Evolutionary conservation across 495 filamentous ascomycete species (phyloP).

Genomic region (Lepraria neglecta): DNA sequence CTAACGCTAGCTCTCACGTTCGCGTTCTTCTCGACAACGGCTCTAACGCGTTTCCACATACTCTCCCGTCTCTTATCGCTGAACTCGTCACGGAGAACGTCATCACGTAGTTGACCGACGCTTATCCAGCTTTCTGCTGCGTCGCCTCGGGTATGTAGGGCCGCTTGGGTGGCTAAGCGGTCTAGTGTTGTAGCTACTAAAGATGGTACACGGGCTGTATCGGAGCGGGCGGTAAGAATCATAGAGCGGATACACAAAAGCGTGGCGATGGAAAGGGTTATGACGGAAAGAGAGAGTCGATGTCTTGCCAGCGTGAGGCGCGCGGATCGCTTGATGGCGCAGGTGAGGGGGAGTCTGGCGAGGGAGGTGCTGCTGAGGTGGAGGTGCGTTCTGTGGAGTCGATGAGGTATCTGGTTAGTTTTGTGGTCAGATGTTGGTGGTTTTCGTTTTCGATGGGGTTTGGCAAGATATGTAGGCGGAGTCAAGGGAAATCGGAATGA

Average conservation of each 20-base stretch:
- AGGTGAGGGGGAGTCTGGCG: slow-evolving; percentile 79
- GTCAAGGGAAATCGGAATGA: slow-evolving; percentile 14
- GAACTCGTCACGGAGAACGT: slow-evolving; percentile 79
- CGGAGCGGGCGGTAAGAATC: slow-evolving; percentile 51
- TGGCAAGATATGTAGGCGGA: slow-evolving; percentile 13
- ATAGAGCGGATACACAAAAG: slow-evolving; percentile 52
- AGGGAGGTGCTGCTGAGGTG: slow-evolving; percentile 66
- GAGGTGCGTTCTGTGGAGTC: slow-evolving; percentile 64
- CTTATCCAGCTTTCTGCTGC: slow-evolving; percentile 69
- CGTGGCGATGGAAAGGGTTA: slow-evolving; percentile 48
- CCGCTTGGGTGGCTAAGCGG: slow-evolving; percentile 72
- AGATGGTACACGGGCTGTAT: slow-evolving; percentile 63
- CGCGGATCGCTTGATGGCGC: slow-evolving; percentile 81
- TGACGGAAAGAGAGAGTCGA: slow-evolving; percentile 82
- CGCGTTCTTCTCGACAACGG: slow-evolving; percentile 83
- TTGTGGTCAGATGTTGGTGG: slow-evolving; percentile 33
- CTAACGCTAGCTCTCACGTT: slow-evolving; percentile 83
- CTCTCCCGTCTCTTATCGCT: slow-evolving; percentile 62
- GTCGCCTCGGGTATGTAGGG: slow-evolving; percentile 60
- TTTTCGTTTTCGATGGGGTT: slow-evolving; percentile 12
- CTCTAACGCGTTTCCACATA: slow-evolving; percentile 74
- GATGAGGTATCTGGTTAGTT: slow-evolving; percentile 75
- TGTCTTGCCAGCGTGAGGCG: slow-evolving; percentile 87
- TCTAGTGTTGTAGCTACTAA: slow-evolving; percentile 78
- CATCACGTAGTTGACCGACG: slow-evolving; percentile 83